Base-by-base conservation (phyloP, 805 yeast genomes). In the Metschnikowia kofuensis region DNA sequence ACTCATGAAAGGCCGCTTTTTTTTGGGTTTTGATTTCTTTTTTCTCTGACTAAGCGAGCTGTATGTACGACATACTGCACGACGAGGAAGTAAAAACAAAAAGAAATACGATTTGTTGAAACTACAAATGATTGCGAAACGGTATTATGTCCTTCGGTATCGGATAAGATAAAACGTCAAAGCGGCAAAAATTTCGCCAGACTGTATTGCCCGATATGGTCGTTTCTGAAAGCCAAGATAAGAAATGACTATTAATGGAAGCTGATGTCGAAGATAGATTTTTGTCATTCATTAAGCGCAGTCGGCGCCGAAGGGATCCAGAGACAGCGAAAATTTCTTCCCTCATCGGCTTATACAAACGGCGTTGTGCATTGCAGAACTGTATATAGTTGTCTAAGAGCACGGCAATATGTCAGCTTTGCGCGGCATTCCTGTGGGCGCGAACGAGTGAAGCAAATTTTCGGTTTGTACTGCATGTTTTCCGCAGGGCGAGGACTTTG, bases 261-360 rank as follows among this genome's bases (percentile, higher is more conserved):
- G 38, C 30, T 14, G 48, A 39, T 30, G 29, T 44, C 48, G 48
- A 40, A 10, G 35, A 21, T 28, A 30, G 15, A 2, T 14, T 15
- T 8, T 14, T 7, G 35, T 14, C 21, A 10, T 21, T 40, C 49
- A 40, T 41, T 46, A 46, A 46, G 49, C 49, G 49, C 49, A 46
- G 35, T 38, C 41, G 35, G 45, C 38, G 27, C 38, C 49, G 49
- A 46, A 6, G 26, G 21, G 29, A 10, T 30, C 26, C 6, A 29
- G 32, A 29, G 40, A n/a, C 28, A 14, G 48, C 44, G 48, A 28
- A 15, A 15, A 29, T 8, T 7, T 30, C 13, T 35, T 40, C 44
- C 21, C 36, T 13, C 44, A 5, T 27, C 12, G 44, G 37, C 9
- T n/a, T 13, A 15, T 44, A 28, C 38, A 11, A 32, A 27, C 48